Percentiles rank a stretch among this genome's conserved stretches.
phyloP scores from a whole-genome alignment of 2,329 filamentous ascomycete genomes.

The Fonsecaea monophora region DNA sequence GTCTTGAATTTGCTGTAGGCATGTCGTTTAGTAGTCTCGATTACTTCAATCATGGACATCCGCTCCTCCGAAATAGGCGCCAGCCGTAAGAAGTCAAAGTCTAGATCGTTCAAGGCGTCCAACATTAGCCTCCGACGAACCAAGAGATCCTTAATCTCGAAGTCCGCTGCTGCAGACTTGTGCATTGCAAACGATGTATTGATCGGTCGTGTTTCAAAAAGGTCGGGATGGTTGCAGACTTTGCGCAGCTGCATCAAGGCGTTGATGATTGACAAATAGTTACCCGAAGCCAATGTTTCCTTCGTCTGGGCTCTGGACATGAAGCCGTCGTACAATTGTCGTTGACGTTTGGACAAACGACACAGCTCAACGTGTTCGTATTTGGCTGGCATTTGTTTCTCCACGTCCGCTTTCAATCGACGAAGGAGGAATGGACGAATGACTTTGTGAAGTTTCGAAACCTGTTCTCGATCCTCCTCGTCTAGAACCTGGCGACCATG shows the following conservation, averaged over 20 bases:
- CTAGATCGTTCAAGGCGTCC: slow-evolving; percentile 64
- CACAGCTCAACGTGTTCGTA: slow-evolving; percentile 98
- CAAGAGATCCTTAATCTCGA: slow-evolving; percentile 72
- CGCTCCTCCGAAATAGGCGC: slow-evolving; percentile 74
- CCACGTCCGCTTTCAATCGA: slow-evolving; percentile 91
- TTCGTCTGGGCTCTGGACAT: slow-evolving; percentile 88
- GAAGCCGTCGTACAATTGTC: slow-evolving; percentile 96
- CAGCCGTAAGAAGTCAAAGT: slow-evolving; percentile 79
- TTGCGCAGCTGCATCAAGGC: slow-evolving; percentile 97
- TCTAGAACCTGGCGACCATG: slow-evolving; percentile 94
- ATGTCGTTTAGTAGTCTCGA: slow-evolving; percentile 69
- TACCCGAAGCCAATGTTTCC: slow-evolving; percentile 86
- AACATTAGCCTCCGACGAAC: slow-evolving; percentile 72
- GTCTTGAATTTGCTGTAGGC: slow-evolving; percentile 73
- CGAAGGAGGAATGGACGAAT: slow-evolving; percentile 89
- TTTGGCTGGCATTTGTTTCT: slow-evolving; percentile 98
- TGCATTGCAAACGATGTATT: slow-evolving; percentile 96
- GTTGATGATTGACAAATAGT: slow-evolving; percentile 97
- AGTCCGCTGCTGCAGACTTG: slow-evolving; percentile 76
- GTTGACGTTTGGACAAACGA: slow-evolving; percentile 90
- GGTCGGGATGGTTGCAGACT: slow-evolving; percentile 96
- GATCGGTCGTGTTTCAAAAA: slow-evolving; percentile 94
- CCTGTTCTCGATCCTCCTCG: slow-evolving; percentile 88
- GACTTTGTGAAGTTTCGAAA: slow-evolving; percentile 91
- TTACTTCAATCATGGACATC: slow-evolving; percentile 61